Evolutionary conservation across 2,329 filamentous ascomycete species (phyloP).

Genomic region (Colletotrichum chlorophyti): DNA sequence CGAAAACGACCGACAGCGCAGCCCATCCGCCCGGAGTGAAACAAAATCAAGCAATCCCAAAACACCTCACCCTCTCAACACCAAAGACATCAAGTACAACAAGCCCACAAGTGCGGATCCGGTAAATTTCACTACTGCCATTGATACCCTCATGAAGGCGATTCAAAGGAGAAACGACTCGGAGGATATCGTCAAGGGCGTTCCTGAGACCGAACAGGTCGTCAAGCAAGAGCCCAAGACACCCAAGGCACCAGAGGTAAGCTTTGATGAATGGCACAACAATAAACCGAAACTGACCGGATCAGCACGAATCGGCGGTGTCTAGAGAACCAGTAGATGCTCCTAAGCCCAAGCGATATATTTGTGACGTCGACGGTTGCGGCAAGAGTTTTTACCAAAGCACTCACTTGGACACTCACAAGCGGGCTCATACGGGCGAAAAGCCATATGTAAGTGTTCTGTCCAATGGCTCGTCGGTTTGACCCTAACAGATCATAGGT

Average conservation of each 20-base stretch:
- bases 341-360: constrained; percentile 64
- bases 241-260: too few species aligned
- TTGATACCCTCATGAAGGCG: constrained; percentile 87
- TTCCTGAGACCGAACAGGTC: constrained; percentile 27
- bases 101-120: constrained; percentile 54
- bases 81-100: constrained; percentile 53
- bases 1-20: constrained; percentile 18
- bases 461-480: background rate
- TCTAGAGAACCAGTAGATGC: background rate
- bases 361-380: constrained; percentile 77
- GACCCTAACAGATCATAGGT: constrained; percentile 48
- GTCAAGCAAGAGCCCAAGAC: constrained; percentile 23
- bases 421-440: constrained; percentile 84
- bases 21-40: constrained; percentile 25
- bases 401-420: constrained; percentile 91
- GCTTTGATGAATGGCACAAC: too few species aligned
- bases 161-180: constrained; percentile 73
- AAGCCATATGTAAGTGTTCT: constrained; percentile 80
- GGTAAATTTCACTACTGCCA: constrained; percentile 78
- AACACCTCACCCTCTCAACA: constrained; percentile 32
- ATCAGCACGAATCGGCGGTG: too few species aligned
- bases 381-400: constrained; percentile 87
- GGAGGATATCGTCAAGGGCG: constrained; percentile 34
- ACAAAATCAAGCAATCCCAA: constrained; percentile 19
- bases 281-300: too few species aligned